Percentiles rank a stretch among this genome's conserved stretches.
phyloP scores from a whole-genome alignment of 305 asterid species.

The Fraxinus ornus region DNA sequence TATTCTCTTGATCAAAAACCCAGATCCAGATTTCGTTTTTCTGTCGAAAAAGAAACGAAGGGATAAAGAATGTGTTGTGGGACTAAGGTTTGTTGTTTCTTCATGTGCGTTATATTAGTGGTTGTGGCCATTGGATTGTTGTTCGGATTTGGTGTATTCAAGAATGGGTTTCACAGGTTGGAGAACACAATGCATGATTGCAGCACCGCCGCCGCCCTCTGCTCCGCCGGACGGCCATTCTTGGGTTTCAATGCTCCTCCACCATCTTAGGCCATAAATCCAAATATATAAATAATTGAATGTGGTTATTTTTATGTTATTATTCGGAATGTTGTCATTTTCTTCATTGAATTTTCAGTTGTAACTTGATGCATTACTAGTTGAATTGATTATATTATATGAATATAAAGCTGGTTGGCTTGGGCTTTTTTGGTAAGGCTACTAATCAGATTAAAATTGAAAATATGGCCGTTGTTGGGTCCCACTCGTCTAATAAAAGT shows the following conservation, averaged over 20 bases:
- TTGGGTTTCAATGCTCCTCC: slow-evolving; percentile 12
- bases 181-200: slow-evolving; percentile 3
- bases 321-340: not conserved
- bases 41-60: not conserved
- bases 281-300: not conserved
- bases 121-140: not conserved
- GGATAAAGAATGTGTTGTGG: slow-evolving; percentile 4
- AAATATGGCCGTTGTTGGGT: too few species aligned
- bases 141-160: slow-evolving; percentile 7
- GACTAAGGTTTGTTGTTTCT: not conserved
- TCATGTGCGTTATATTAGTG: not conserved
- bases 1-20: not conserved
- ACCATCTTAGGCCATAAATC: not conserved
- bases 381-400: not conserved
- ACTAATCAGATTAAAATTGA: too few species aligned
- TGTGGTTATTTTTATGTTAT: not conserved
- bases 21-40: not conserved
- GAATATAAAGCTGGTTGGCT: not conserved
- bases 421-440: not conserved
- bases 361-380: not conserved
- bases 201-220: not conserved
- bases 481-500: too few species aligned
- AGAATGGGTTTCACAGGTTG: slow-evolving; percentile 13
- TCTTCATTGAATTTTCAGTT: not conserved
- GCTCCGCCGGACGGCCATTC: slow-evolving; percentile 1